Percentiles rank a stretch among this genome's conserved stretches.
Evolutionary conservation across 345 rosid species (phyloP).

Genomic region (Xanthoceras sorbifolium): DNA sequence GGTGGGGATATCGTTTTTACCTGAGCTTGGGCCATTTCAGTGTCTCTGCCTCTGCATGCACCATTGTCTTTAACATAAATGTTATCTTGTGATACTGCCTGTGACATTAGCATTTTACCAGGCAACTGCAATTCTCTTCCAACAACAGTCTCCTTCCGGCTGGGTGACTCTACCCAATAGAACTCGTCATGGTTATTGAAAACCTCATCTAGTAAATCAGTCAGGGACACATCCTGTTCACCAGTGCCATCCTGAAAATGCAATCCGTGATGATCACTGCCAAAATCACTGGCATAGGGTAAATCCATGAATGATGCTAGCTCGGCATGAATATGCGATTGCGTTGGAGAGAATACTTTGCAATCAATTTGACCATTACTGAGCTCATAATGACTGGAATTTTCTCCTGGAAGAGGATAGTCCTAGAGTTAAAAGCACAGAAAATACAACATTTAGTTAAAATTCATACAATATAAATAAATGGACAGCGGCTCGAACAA

Average conservation of each 20-base stretch:
- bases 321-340: slow-evolving; percentile 36
- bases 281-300: slow-evolving; percentile 71
- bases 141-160: slow-evolving; percentile 31
- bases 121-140: slow-evolving; percentile 37
- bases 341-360: slow-evolving; percentile 51
- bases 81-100: slow-evolving; percentile 23
- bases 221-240: slow-evolving; percentile 53
- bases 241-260: slow-evolving; percentile 57
- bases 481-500: not conserved
- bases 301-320: slow-evolving; percentile 45
- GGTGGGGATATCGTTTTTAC: slow-evolving; percentile 24
- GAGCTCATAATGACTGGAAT: slow-evolving; percentile 27
- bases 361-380: slow-evolving; percentile 37
- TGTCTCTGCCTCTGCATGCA: slow-evolving; percentile 15
- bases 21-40: slow-evolving; percentile 44
- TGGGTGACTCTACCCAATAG: slow-evolving; percentile 43
- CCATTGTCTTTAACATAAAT: slow-evolving; percentile 28
- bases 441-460: slow-evolving; percentile 6
- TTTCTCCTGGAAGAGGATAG: slow-evolving; percentile 30
- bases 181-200: slow-evolving; percentile 46
- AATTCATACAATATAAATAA: not conserved
- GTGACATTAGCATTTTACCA: slow-evolving; percentile 15
- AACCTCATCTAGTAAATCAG: slow-evolving; percentile 54
- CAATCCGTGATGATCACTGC: slow-evolving; percentile 48
- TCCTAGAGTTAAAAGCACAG: slow-evolving; percentile 37